Conservation (phyloP, 805 yeast species). For the Barnettozyma siamensis region DNA sequence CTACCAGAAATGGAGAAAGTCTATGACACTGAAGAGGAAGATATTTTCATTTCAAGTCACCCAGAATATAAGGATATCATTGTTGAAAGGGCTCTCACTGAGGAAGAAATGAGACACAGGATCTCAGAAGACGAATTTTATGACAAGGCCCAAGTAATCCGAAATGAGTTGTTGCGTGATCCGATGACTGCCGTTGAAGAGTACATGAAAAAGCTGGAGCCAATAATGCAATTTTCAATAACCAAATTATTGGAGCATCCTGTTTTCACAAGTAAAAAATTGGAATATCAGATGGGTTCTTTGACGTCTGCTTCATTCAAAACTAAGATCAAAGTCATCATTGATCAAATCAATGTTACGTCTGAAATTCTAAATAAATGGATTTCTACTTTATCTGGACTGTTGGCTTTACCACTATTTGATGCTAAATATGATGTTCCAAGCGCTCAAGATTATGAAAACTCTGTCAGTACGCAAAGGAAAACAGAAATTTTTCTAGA, state of each 20-base stretch:
- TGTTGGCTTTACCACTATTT: slow-evolving; percentile 46
- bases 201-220: slow-evolving; percentile 5
- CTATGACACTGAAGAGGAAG: too few species aligned
- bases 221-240: not conserved
- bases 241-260: not conserved
- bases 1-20: too few species aligned
- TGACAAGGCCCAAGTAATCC: slow-evolving; percentile 53
- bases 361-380: slow-evolving; percentile 45
- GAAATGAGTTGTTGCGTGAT: slow-evolving; percentile 43
- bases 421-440: slow-evolving; percentile 37
- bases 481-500: slow-evolving; percentile 54
- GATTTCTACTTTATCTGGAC: slow-evolving; percentile 36
- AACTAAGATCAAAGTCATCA: slow-evolving; percentile 12
- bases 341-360: slow-evolving; percentile 44
- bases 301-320: slow-evolving; percentile 13
- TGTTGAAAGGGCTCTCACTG: slow-evolving; percentile 17
- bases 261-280: not conserved
- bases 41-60: too few species aligned
- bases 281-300: slow-evolving; percentile 3
- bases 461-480: slow-evolving; percentile 71
- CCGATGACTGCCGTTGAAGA: slow-evolving; percentile 22
- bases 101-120: slow-evolving; percentile 33
- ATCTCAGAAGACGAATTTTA: slow-evolving; percentile 48
- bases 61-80: slow-evolving; percentile 15
- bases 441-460: slow-evolving; percentile 62